Evolutionary conservation across 164 flowering plant species (phyloP), one percentile per base, ranked within the genome.

Genomic region (Taxillus chinensis): DNA sequence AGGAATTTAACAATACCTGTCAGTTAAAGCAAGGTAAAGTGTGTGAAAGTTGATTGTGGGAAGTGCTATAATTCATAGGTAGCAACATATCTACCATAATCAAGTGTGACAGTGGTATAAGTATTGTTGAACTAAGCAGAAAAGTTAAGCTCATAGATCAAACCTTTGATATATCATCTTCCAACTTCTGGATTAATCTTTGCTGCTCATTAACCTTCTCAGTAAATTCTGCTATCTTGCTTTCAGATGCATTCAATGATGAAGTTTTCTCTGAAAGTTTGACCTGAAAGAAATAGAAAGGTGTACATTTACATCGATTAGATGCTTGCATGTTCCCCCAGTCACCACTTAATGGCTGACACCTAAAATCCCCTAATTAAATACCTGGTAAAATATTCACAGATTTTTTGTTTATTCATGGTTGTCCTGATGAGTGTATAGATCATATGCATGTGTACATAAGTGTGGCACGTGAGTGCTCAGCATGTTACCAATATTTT

Each of bases 101-200:
- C 27, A 27, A 2, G 27, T 27, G n/a, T 27, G 27, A 27, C 27
- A 27, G 27, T 27, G 27, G 27, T 27, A 27, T 27, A 27, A 27
- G 27, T 27, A 27, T 27, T 27, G 27, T 27, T 27, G 27, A 27
- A 27, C 27, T 27, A 27, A 27, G 27, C 27, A 27, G 27, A 27
- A 0, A 27, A 27, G 27, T 27, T 27, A 17, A 45, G 46, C 40
- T 8, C 41, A 65, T 8, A 53, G 65, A 64, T 46, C 79, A 41
- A 61, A 89, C 99, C 99, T 95, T 91, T 56, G 73, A 75, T 67
- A 95, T 95, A 73, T 95, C 99, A 75, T 95, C 99, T 72, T 95
- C 99, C 70, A 95, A 78, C 79, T 88, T 95, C 68, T 91, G 87
- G 63, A 91, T 95, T 54, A 95, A 71, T 60, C 60, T 86, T 70